Conservation (phyloP, 2,329 filamentous ascomycete species). For the Gaeumannomyces sp. region DNA sequence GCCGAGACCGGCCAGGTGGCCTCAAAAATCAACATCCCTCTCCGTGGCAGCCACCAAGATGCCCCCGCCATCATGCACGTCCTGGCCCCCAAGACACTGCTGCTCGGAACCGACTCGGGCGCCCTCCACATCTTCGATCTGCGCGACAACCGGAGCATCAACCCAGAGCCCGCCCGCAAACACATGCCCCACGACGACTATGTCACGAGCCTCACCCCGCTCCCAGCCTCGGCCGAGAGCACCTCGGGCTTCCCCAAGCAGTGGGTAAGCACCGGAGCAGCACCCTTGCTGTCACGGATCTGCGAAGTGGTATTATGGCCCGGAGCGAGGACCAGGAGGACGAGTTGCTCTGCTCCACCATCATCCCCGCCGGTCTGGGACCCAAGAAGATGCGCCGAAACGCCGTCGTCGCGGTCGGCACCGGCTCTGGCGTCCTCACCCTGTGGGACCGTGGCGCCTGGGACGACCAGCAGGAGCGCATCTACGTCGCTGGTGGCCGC, state of each 20-base stretch:
- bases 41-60: constrained; percentile 50
- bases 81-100: constrained; percentile 79
- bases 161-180: constrained; percentile 65
- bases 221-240: constrained; percentile 72
- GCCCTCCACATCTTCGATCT: constrained; percentile 85
- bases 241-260: constrained; percentile 90
- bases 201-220: constrained; percentile 77
- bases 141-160: constrained; percentile 51
- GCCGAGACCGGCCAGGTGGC: constrained; percentile 58
- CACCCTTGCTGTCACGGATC: constrained; percentile 83
- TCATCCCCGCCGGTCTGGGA: constrained; percentile 65
- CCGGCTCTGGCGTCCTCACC: constrained; percentile 73
- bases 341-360: constrained; percentile 75
- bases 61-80: constrained; percentile 73
- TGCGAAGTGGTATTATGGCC: constrained; percentile 78
- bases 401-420: constrained; percentile 71
- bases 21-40: constrained; percentile 76
- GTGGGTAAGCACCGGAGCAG: constrained; percentile 89
- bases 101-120: constrained; percentile 86
- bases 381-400: constrained; percentile 60
- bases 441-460: constrained; percentile 92
- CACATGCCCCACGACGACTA: constrained; percentile 89
- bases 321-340: constrained; percentile 94
- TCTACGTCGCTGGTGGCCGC: constrained; percentile 62
- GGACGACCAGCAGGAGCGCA: constrained; percentile 90